A percentile compares a stretch with the other conserved stretches of the same genome.
Conservation (phyloP, 306 rosid genomes). For the Fragaria vesca region DNA sequence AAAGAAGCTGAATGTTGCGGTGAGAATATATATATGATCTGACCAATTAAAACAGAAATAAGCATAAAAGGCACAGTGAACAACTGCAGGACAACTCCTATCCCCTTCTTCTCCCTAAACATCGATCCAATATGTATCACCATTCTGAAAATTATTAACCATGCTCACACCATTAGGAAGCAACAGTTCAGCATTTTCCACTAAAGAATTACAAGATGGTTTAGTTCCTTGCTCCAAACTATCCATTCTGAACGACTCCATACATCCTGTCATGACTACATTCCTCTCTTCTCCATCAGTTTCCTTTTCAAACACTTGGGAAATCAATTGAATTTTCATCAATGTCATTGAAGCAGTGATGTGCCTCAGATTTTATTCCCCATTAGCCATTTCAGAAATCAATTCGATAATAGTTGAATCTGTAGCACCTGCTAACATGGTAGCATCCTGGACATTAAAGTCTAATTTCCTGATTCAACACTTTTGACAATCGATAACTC, state of each 20-base stretch:
- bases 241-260: slow-evolving; percentile 56
- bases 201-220: slow-evolving; percentile 52
- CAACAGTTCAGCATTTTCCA: slow-evolving; percentile 59
- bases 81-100: slow-evolving; percentile 84
- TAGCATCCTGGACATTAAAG: no score
- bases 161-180: slow-evolving; percentile 86
- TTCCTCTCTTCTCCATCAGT: slow-evolving; percentile 73
- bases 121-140: slow-evolving; percentile 77
- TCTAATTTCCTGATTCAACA: no score
- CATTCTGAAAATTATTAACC: slow-evolving; percentile 80
- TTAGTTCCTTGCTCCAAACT: slow-evolving; percentile 53
- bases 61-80: slow-evolving; percentile 86
- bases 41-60: slow-evolving; percentile 73
- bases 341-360: no score
- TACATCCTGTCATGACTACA: slow-evolving; percentile 44
- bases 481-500: no score
- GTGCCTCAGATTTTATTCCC: no score
- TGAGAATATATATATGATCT: slow-evolving; percentile 78
- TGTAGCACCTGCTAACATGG: no score
- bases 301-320: slow-evolving; percentile 35
- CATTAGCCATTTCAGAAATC: no score
- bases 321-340: no score
- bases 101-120: slow-evolving; percentile 90
- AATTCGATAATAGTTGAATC: no score
- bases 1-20: slow-evolving; percentile 89